These are phyloP conservation scores for Macrolepiota dolichaula DNA, from an alignment of 768 basidiomycete genomes.

Conservation along the genomic window DNA sequence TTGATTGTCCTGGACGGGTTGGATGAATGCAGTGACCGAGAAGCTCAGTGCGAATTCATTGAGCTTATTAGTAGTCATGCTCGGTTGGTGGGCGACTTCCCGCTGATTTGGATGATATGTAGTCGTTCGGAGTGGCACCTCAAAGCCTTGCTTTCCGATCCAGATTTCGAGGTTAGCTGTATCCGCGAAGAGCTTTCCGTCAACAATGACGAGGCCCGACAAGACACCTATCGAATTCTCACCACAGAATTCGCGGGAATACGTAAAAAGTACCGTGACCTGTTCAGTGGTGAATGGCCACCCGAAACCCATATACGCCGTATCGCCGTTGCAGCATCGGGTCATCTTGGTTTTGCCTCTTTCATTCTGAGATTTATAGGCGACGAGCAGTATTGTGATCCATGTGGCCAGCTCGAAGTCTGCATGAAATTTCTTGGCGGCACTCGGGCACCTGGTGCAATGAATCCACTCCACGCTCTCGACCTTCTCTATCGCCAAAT, in stretches of 20 bases:
- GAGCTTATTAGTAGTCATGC: neutral
- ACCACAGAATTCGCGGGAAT: neutral
- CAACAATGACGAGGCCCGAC: neutral
- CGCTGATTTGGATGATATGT: neutral
- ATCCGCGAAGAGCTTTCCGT: neutral
- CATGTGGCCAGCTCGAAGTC: neutral
- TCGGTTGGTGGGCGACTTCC: neutral
- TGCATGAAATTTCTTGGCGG: neutral
- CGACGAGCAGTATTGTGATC: neutral
- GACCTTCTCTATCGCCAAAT: too few species aligned
- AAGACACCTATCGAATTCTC: neutral
- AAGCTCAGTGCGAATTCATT: slow-evolving; percentile 9
- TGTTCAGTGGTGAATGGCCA: neutral
- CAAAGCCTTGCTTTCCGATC: neutral
- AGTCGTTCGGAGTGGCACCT: neutral
- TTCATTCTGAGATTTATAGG: neutral
- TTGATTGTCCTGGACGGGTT: slow-evolving; percentile 18
- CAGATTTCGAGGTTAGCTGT: neutral
- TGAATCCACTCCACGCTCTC: neutral
- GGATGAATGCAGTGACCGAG: slow-evolving; percentile 16
- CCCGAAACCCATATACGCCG: neutral
- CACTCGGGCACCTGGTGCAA: neutral
- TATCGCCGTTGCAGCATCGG: neutral
- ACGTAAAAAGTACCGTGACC: neutral
- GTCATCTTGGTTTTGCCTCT: neutral